phyloP scores from a whole-genome alignment of 768 basidiomycete genomes.

The Crepidotus variabilis region DNA sequence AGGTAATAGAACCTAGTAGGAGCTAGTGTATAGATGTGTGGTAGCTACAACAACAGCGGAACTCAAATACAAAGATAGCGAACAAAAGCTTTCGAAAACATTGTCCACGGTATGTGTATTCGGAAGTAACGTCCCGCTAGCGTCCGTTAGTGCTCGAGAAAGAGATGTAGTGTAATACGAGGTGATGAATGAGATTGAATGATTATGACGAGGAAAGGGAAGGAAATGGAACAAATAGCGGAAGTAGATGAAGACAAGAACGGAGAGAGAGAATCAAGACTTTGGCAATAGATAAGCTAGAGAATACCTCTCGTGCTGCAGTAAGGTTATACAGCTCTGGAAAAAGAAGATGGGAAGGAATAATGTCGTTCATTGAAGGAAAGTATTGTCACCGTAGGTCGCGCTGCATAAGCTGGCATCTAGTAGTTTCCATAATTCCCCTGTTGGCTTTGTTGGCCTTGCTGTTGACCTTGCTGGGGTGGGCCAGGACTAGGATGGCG shows the following conservation, averaged over 20 bases:
- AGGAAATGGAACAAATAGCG: neutral
- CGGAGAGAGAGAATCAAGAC: neutral
- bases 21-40: too few relatives aligned
- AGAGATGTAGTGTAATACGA: neutral
- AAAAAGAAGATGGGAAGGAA: too few relatives aligned
- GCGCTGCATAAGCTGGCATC: neutral
- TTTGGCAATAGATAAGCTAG: neutral
- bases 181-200: too few relatives aligned
- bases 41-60: neutral
- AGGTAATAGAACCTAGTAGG: neutral
- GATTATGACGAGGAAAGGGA: neutral
- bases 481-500: slow-evolving; percentile 73
- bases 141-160: neutral
- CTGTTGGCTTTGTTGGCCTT: slow-evolving; percentile 17
- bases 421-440: slow-evolving; percentile 24
- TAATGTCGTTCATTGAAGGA: too few relatives aligned
- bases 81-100: neutral
- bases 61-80: neutral
- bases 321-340: too few relatives aligned
- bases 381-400: too few relatives aligned
- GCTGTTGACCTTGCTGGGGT: slow-evolving; percentile 23
- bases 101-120: neutral
- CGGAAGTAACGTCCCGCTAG: neutral
- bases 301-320: neutral
- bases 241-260: neutral